These are phyloP conservation scores for Mesembryanthemum crystallinum DNA, from an alignment of 148 eudicot species.

Conservation along the genomic window DNA sequence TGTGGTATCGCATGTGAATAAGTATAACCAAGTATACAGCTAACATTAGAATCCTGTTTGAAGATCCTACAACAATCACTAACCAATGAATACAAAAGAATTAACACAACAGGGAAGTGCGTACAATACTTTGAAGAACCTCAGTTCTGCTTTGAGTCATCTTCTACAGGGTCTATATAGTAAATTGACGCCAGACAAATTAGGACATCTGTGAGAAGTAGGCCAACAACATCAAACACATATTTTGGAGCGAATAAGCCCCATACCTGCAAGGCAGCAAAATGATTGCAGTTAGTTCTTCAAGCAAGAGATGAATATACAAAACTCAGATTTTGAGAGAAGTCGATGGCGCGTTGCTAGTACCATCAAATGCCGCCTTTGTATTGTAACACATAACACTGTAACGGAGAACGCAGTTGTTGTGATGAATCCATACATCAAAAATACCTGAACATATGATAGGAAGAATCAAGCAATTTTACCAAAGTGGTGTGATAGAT, in stretches of 20 bases:
- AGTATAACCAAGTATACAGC: too few species aligned
- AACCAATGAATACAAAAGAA: neutral
- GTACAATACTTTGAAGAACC: neutral
- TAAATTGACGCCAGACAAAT: constrained; percentile 61
- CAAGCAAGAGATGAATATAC: neutral
- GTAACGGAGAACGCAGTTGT: constrained; percentile 56
- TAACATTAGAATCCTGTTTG: neutral
- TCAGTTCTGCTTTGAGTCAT: constrained; percentile 22
- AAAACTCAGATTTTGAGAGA: constrained; percentile 12
- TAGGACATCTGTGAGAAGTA: constrained; percentile 60
- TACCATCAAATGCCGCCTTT: constrained; percentile 98
- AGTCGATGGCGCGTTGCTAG: neutral
- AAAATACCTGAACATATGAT: constrained; percentile 50
- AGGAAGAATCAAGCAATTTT: constrained; percentile 1
- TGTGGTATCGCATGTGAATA: too few species aligned
- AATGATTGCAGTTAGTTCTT: neutral
- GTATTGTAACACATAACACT: constrained; percentile 74
- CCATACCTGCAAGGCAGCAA: constrained; percentile 74
- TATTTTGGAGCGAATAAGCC: constrained; percentile 96
- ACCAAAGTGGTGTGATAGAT: neutral
- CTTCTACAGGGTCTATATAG: constrained; percentile 46
- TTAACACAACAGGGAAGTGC: neutral
- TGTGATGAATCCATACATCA: constrained; percentile 74
- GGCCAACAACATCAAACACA: constrained; percentile 86
- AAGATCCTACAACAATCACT: neutral